phyloP scores from a whole-genome alignment of 129 eudicot species.

The Helianthus annuus region DNA sequence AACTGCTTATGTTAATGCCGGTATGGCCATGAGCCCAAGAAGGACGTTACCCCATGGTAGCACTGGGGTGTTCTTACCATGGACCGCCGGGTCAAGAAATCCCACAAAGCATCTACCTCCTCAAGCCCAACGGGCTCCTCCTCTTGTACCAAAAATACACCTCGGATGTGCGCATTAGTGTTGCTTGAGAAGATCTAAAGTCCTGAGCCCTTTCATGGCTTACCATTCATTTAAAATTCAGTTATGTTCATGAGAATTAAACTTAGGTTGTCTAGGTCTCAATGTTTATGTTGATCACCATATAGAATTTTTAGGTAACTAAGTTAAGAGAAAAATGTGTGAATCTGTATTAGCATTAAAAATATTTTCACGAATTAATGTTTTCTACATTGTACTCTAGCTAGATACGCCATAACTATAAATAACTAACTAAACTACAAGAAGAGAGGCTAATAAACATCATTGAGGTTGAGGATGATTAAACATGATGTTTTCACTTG shows the following conservation, averaged over 20 bases:
- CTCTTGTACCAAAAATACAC: conserved; percentile 62
- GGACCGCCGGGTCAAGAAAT: conserved; percentile 67
- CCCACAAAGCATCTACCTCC: conserved; percentile 86
- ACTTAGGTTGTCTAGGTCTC: conserved; percentile 17
- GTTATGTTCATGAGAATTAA: conserved; percentile 2
- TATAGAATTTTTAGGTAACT: conserved; percentile 12
- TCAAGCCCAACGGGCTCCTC: conserved; percentile 80
- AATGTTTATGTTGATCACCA: conserved; percentile 5
- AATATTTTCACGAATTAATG: conserved; percentile 10
- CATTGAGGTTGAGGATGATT: too few relatives aligned
- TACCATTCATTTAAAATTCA: conserved; percentile 4
- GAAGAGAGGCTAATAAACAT: neutral
- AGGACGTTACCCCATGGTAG: conserved; percentile 75
- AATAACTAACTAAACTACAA: conserved; percentile 26
- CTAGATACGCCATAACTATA: neutral
- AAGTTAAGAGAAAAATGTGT: conserved; percentile 12
- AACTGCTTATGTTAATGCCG: conserved; percentile 73
- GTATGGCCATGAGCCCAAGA: conserved; percentile 61
- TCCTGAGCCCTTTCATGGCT: neutral
- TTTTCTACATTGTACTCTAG: conserved; percentile 26
- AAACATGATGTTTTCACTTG: too few relatives aligned
- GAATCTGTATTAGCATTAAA: conserved; percentile 25
- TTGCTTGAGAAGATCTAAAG: conserved; percentile 33
- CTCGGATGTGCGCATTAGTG: conserved; percentile 56
- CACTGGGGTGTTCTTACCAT: conserved; percentile 97